Evolutionary conservation across 1,284 basidiomycete genomes (phyloP), one percentile per base, ranked within the genome.

Genomic region (Moesziomyces aphidis): DNA sequence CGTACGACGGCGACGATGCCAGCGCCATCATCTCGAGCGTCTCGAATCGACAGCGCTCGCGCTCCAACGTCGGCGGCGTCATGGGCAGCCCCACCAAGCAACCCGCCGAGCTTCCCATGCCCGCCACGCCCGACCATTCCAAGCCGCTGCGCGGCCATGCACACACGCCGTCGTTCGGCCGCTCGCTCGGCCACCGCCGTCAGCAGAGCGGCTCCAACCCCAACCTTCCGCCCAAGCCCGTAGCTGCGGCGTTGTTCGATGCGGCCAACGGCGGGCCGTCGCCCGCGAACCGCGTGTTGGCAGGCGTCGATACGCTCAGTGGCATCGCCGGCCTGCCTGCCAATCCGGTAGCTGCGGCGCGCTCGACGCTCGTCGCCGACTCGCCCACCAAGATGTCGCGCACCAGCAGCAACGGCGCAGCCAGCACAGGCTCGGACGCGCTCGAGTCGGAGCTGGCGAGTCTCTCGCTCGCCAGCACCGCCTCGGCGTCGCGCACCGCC

Each of bases 1-100:
- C 96, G 0, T 99, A 98, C 86, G 95, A 96, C 85, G 93, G 94
- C 2, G 90, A 94, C 61, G 96, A 99, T 85, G 94, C 94, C 6
- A 91, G 94, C 78, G 87, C 86, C 59, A 92, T 99, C 86, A 95
- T 99, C 74, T 90, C 93, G 74, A 92, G 90, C 53, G 93, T 98
- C 67, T 92, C 94, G 42, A 87, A 87, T 26, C 86, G 88, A 23
- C 76, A 80, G 22, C 64, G 82, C 43, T 80, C 80, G 3, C 76
- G 82, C 15, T 81, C 79, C 39, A 83, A 77, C 51, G 79, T 71
- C 21, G 58, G 67, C 8, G 62, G 63, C 10, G 56, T 63, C 11
- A 24, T 61, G 22, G 73, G 70, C 19, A 72, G 65, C 23, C 72
- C 67, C 11, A 68, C 73, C 42, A 66, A 68, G 55, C 60, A 68